These are phyloP conservation scores for Friedmanniomyces endolithicus DNA, from an alignment of 495 filamentous ascomycete species.

Conservation along the genomic window DNA sequence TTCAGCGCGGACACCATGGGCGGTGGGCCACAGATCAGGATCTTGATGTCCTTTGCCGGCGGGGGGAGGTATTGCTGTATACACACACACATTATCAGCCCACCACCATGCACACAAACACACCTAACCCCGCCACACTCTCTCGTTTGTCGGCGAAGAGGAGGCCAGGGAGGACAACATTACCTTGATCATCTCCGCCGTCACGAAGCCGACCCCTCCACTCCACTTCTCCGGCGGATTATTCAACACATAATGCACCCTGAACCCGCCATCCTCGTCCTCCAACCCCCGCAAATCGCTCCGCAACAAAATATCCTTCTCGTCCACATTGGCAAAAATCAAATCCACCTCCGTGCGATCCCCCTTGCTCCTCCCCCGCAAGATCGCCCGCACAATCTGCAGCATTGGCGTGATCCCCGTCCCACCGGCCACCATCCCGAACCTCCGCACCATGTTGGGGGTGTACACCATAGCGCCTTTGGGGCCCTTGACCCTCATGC, in stretches of 20 bases:
- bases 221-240: constrained; percentile 85
- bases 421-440: constrained; percentile 96
- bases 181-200: constrained; percentile 89
- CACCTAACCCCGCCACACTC: too few relatives aligned
- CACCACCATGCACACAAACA: neutral
- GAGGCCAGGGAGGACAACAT: too few relatives aligned
- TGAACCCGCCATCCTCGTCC: constrained; percentile 63
- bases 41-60: constrained; percentile 77
- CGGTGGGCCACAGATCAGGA: constrained; percentile 91
- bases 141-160: too few relatives aligned
- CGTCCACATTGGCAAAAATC: constrained; percentile 91
- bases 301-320: constrained; percentile 81
- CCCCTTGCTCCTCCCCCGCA: constrained; percentile 59
- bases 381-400: constrained; percentile 82
- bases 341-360: constrained; percentile 82
- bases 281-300: constrained; percentile 75
- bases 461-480: constrained; percentile 96
- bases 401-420: constrained; percentile 98
- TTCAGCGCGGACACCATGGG: constrained; percentile 97
- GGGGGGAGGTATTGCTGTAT: constrained; percentile 63
- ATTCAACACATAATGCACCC: constrained; percentile 88
- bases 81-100: neutral
- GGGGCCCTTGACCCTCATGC: constrained; percentile 78
- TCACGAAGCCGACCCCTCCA: constrained; percentile 87
- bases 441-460: constrained; percentile 83